phyloP scores from a whole-genome alignment of 106 monocot genomes.

The Dactylorhiza incarnata region DNA sequence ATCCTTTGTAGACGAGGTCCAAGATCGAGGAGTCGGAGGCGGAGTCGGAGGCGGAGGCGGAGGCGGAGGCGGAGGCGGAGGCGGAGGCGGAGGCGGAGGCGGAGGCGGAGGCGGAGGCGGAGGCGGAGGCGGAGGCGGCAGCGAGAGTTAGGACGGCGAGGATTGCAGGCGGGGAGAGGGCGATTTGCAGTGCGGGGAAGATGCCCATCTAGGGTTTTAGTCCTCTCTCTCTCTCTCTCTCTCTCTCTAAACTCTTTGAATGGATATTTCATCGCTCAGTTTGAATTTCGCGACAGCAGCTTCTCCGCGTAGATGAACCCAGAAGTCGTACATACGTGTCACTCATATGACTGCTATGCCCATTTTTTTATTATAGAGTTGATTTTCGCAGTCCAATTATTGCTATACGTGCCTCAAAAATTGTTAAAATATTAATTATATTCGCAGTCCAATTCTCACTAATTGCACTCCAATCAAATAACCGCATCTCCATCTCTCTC shows the following conservation, averaged over 20 bases:
- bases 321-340: no score
- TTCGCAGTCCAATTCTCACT: no score
- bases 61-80: background rate
- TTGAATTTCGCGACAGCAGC: no score
- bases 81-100: background rate
- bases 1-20: slow-evolving; percentile 85
- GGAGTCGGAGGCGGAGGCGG: background rate
- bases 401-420: no score
- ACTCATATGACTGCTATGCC: no score
- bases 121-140: background rate
- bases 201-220: slow-evolving; percentile 48
- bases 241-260: background rate
- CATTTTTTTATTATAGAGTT: no score
- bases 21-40: slow-evolving; percentile 29
- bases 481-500: no score
- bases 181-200: background rate
- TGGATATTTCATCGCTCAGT: no score
- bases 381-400: no score
- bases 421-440: no score
- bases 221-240: slow-evolving; percentile 14
- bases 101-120: slow-evolving; percentile 7
- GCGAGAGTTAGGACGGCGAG: background rate
- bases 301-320: no score
- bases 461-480: no score
- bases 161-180: background rate